These are phyloP conservation scores for Gloeopeniophorella convolvens DNA, from an alignment of 768 basidiomycete genomes.

Conservation along the genomic window DNA sequence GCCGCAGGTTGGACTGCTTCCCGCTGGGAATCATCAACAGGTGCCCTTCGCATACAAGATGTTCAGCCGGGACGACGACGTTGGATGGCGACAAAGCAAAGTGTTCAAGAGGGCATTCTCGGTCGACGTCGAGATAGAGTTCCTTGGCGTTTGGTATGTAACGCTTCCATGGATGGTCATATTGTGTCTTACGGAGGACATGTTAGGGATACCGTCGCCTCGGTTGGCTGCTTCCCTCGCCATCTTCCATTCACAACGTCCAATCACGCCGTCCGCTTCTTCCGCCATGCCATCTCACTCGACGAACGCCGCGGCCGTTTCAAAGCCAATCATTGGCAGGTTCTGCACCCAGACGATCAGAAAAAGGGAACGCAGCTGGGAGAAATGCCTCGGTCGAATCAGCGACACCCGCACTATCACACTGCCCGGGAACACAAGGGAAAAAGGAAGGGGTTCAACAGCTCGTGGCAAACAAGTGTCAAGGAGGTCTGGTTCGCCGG, in stretches of 20 bases:
- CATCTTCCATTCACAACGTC: slow-evolving; percentile 60
- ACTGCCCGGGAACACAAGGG: too few species aligned
- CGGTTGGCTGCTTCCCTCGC: slow-evolving; percentile 59
- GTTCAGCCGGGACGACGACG: slow-evolving; percentile 52
- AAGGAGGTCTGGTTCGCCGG: slow-evolving; percentile 79
- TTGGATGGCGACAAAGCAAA: slow-evolving; percentile 56
- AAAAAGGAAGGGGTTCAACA: too few species aligned
- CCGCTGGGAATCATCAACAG: slow-evolving; percentile 64
- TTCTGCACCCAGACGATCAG: slow-evolving; percentile 30
- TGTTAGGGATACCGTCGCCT: slow-evolving; percentile 62
- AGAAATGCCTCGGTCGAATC: slow-evolving; percentile 38
- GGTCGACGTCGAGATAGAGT: slow-evolving; percentile 66
- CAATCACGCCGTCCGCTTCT: slow-evolving; percentile 53
- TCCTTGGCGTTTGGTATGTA: slow-evolving; percentile 65
- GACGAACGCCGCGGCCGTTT: slow-evolving; percentile 64
- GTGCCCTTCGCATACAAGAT: slow-evolving; percentile 76
- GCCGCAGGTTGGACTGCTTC: slow-evolving; percentile 58
- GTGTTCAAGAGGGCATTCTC: slow-evolving; percentile 73
- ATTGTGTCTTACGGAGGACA: slow-evolving; percentile 9
- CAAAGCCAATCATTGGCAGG: slow-evolving; percentile 28
- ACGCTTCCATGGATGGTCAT: not conserved
- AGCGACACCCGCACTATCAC: slow-evolving; percentile 22
- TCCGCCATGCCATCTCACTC: slow-evolving; percentile 65
- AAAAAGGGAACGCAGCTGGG: slow-evolving; percentile 44
- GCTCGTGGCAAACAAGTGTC: slow-evolving; percentile 47